Percentiles rank a stretch among this genome's conserved stretches.
phyloP scores from a whole-genome alignment of 2,329 filamentous ascomycete genomes.

The Ascochyta clinopodiicola region DNA sequence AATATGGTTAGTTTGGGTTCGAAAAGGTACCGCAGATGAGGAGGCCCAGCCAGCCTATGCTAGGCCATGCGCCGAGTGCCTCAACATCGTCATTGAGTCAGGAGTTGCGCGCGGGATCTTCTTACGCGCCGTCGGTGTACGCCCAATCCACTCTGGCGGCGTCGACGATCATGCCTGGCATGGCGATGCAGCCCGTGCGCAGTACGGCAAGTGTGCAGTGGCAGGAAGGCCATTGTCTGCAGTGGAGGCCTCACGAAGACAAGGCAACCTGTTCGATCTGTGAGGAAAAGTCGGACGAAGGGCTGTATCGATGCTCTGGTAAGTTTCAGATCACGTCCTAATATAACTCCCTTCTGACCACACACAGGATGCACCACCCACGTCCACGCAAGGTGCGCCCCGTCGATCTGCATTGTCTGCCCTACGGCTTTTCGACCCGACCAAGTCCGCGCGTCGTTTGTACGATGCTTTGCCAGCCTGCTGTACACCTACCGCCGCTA shows the following conservation, averaged over 20 bases:
- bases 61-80: slow-evolving; percentile 66
- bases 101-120: slow-evolving; percentile 57
- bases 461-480: slow-evolving; percentile 71
- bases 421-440: slow-evolving; percentile 71
- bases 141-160: slow-evolving; percentile 85
- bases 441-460: slow-evolving; percentile 71
- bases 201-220: slow-evolving; percentile 82
- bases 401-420: slow-evolving; percentile 68
- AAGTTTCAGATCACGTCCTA: slow-evolving; percentile 32
- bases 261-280: slow-evolving; percentile 73
- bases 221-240: slow-evolving; percentile 85
- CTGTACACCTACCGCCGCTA: slow-evolving; percentile 73
- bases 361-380: slow-evolving; percentile 60
- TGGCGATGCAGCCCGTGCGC: slow-evolving; percentile 77
- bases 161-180: slow-evolving; percentile 85
- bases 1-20: slow-evolving; percentile 67
- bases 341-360: slow-evolving; percentile 28
- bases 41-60: slow-evolving; percentile 70
- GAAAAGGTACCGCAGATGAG: slow-evolving; percentile 72
- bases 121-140: slow-evolving; percentile 82
- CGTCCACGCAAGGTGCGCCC: slow-evolving; percentile 66
- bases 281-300: slow-evolving; percentile 76
- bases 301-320: slow-evolving; percentile 74
- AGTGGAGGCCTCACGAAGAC: slow-evolving; percentile 66
- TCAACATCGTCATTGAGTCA: slow-evolving; percentile 70